A percentile compares a stretch with the other conserved stretches of the same genome.
Evolutionary conservation across 768 basidiomycete species (phyloP).

Genomic region (Galerina marginata): DNA sequence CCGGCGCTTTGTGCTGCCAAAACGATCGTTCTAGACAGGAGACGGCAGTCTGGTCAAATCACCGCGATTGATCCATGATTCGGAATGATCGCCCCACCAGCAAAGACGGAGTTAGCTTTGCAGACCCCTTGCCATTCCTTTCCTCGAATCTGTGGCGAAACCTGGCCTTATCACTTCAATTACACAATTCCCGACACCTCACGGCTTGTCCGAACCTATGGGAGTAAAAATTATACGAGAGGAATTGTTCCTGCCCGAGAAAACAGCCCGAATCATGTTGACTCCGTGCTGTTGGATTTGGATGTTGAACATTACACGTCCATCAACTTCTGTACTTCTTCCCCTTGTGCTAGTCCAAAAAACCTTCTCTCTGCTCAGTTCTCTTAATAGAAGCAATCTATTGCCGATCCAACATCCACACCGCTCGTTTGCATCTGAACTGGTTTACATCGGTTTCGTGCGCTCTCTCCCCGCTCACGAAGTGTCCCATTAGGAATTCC

Average conservation of each 20-base stretch:
- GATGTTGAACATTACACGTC: conserved; percentile 15
- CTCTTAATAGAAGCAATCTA: conserved; percentile 22
- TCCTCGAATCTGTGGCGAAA: conserved; percentile 2
- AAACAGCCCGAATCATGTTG: conserved; percentile 18
- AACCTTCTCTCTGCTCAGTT: conserved; percentile 13
- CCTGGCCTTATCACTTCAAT: not conserved
- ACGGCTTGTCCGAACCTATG: not conserved
- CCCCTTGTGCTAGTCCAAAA: conserved; percentile 21
- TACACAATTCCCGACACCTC: not conserved
- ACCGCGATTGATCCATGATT: conserved; percentile 24
- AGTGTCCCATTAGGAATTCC: conserved; percentile 11
- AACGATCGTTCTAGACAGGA: not conserved
- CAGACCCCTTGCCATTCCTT: not conserved
- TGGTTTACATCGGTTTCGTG: conserved; percentile 19
- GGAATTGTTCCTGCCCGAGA: conserved; percentile 12
- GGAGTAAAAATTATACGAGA: not conserved
- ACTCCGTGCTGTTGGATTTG: conserved; percentile 20
- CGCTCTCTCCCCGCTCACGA: conserved; percentile 15
- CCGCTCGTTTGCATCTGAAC: conserved; percentile 21
- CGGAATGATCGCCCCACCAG: not conserved
- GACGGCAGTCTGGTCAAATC: conserved; percentile 22
- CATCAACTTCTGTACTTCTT: conserved; percentile 32
- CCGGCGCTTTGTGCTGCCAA: conserved; percentile 2
- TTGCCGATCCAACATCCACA: conserved; percentile 19
- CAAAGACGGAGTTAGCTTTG: conserved; percentile 3